These are phyloP conservation scores for Ilyonectria robusta DNA, from an alignment of 2,329 filamentous ascomycete genomes.

Conservation along the genomic window DNA sequence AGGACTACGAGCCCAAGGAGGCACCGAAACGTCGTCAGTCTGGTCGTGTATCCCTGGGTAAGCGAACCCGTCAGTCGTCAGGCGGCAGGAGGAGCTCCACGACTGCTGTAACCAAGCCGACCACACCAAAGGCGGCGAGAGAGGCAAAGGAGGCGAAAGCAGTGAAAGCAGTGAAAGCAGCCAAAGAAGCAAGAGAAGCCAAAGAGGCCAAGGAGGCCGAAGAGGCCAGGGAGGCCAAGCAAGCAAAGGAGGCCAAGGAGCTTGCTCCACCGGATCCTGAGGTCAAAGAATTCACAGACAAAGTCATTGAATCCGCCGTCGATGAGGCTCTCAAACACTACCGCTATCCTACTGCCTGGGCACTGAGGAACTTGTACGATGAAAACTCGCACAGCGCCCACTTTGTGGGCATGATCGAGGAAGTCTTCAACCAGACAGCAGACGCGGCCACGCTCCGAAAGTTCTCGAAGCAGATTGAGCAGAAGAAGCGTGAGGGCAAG, in stretches of 20 bases:
- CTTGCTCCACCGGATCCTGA: conserved; percentile 43
- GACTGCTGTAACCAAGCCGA: conserved; percentile 40
- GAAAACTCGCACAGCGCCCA: conserved; percentile 65
- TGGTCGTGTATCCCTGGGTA: conserved; percentile 50
- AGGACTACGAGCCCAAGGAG: conserved; percentile 60
- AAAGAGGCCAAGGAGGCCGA: conserved; percentile 25
- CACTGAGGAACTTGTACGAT: conserved; percentile 72
- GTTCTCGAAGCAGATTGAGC: conserved; percentile 65
- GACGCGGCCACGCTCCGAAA: conserved; percentile 64
- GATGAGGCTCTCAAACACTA: conserved; percentile 69
- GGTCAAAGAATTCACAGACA: conserved; percentile 63
- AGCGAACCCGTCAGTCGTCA: conserved; percentile 46
- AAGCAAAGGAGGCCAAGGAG: conserved; percentile 34
- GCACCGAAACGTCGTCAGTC: conserved; percentile 52
- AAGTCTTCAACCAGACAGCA: conserved; percentile 71
- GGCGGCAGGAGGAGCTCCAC: conserved; percentile 40
- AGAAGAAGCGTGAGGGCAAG: conserved; percentile 71
- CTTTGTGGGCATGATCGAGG: conserved; percentile 71
- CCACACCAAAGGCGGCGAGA: conserved; percentile 32
- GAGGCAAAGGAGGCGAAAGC: conserved; percentile 35
- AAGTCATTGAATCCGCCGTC: conserved; percentile 70
- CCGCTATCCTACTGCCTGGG: conserved; percentile 74
- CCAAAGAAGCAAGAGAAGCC: conserved; percentile 30
- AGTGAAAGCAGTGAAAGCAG: conserved; percentile 2
- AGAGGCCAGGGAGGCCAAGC: conserved; percentile 20